Conservation (phyloP, 768 basidiomycete genomes). For the Sporobolomyces roseus region DNA sequence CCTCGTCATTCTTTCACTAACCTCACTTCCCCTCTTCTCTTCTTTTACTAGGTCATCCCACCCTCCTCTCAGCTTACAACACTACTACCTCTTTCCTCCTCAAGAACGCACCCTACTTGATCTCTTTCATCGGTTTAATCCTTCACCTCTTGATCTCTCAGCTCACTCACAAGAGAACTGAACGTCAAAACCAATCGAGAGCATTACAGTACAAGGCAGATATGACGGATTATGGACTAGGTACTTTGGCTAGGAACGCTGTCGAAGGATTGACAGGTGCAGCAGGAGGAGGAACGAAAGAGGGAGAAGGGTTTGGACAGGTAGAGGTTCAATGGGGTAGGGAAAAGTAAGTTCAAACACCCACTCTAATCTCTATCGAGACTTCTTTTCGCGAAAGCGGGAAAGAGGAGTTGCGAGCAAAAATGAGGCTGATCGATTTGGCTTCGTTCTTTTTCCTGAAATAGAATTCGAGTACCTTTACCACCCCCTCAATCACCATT, state of each 20-base stretch:
- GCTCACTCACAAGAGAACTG: neutral
- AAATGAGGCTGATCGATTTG: too few species aligned
- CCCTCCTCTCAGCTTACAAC: neutral
- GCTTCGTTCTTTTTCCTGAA: too few species aligned
- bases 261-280: conserved; percentile 1
- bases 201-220: neutral
- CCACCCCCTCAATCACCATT: conserved; percentile 63
- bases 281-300: too few species aligned
- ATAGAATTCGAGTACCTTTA: too few species aligned
- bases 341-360: conserved; percentile 2
- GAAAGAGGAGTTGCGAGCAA: too few species aligned
- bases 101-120: neutral
- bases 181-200: neutral
- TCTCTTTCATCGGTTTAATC: conserved; percentile 1
- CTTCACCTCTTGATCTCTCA: conserved; percentile 13
- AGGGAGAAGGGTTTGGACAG: neutral
- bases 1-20: neutral
- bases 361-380: neutral
- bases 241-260: conserved; percentile 3
- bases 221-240: conserved; percentile 13
- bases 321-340: conserved; percentile 17
- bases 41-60: neutral
- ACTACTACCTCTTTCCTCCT: conserved; percentile 4
- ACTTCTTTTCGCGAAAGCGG: too few species aligned
- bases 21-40: neutral